phyloP scores from a whole-genome alignment of 306 rosid species.

The Prunus mira region DNA sequence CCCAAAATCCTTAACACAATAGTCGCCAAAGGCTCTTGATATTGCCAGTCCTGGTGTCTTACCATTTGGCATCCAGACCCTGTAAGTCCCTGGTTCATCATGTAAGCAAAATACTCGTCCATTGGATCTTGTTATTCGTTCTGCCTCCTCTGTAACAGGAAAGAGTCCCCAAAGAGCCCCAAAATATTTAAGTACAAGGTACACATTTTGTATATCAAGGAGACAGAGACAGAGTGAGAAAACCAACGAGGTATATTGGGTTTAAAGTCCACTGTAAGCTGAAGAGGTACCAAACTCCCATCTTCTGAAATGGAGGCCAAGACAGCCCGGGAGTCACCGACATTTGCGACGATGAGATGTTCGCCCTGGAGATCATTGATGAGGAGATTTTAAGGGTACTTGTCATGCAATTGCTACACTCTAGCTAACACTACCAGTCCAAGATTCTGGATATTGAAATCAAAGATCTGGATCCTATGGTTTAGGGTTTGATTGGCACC shows the following conservation, averaged over 20 bases:
- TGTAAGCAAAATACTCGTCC: conserved; percentile 55
- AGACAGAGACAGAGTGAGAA: neutral
- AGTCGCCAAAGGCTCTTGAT: conserved; percentile 75
- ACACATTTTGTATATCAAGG: neutral
- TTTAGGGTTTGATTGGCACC: too few relatives aligned
- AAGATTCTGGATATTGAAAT: too few relatives aligned
- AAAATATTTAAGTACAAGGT: neutral
- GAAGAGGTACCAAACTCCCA: conserved; percentile 51
- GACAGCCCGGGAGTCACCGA: conserved; percentile 79
- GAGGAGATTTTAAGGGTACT: conserved; percentile 12
- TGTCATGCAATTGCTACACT: neutral
- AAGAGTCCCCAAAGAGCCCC: neutral
- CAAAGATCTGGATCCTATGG: too few relatives aligned
- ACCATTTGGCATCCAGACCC: conserved; percentile 70
- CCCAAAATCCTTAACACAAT: conserved; percentile 65
- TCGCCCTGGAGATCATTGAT: conserved; percentile 47
- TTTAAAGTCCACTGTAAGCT: conserved; percentile 67
- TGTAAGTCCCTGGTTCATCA: conserved; percentile 72
- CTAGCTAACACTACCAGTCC: neutral
- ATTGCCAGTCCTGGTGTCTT: conserved; percentile 63
- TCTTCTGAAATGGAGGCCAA: conserved; percentile 56
- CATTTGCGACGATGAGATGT: conserved; percentile 54
- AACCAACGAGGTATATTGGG: conserved; percentile 60
- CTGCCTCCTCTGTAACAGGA: conserved; percentile 57
- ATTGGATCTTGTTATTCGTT: conserved; percentile 48